phyloP scores from a whole-genome alignment of 1,284 basidiomycete genomes.

The Ustilago sp. region DNA sequence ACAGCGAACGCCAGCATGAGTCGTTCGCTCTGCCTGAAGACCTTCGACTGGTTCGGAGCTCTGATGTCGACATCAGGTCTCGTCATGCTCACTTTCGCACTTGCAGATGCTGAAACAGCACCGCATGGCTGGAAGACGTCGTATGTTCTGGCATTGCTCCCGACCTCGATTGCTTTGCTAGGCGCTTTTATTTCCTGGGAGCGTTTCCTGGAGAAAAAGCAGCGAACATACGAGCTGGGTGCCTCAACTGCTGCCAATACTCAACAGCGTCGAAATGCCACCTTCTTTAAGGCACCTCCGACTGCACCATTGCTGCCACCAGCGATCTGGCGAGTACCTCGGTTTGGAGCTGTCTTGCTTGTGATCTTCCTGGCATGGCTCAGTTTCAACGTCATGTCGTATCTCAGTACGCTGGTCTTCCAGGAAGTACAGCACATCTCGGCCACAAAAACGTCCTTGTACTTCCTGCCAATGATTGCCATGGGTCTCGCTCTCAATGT shows the following conservation, averaged over 20 bases:
- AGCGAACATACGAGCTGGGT: constrained; percentile 43
- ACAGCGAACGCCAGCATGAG: background rate
- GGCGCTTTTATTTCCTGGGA: constrained; percentile 79
- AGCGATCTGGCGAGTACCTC: constrained; percentile 55
- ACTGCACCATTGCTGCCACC: constrained; percentile 58
- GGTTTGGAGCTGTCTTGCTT: constrained; percentile 74
- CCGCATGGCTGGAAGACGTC: constrained; percentile 79
- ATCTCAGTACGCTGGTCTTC: constrained; percentile 50
- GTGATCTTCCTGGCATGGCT: constrained; percentile 80
- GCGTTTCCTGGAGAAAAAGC: constrained; percentile 72
- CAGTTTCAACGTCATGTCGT: constrained; percentile 72
- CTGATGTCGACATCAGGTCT: constrained; percentile 80
- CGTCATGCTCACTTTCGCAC: constrained; percentile 81
- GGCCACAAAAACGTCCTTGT: constrained; percentile 79
- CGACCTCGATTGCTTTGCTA: constrained; percentile 76
- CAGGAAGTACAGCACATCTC: constrained; percentile 70
- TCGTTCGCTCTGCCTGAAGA: constrained; percentile 39
- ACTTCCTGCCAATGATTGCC: constrained; percentile 79
- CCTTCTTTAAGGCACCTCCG: constrained; percentile 67
- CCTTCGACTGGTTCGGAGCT: constrained; percentile 84
- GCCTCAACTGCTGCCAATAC: constrained; percentile 11
- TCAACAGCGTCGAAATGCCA: constrained; percentile 71
- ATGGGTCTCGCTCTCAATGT: constrained; percentile 66
- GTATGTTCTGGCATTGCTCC: constrained; percentile 73
- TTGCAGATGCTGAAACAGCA: constrained; percentile 80